These are phyloP conservation scores for Papiliotrema fonsecae DNA, from an alignment of 1,284 basidiomycete genomes.

Conservation along the genomic window DNA sequence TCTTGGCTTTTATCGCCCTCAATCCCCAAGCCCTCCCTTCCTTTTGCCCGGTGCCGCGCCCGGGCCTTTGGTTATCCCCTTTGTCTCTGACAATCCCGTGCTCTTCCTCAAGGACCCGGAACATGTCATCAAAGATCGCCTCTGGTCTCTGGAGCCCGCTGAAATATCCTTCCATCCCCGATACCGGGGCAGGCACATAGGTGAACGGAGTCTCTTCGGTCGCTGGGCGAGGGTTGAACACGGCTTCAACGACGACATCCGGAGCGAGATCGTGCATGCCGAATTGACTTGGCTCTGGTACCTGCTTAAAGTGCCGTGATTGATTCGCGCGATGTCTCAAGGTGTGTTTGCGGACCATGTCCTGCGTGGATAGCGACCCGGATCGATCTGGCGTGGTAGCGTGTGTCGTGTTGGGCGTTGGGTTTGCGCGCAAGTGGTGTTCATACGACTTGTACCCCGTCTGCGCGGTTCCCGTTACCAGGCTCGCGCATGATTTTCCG, in stretches of 20 bases:
- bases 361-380: background rate
- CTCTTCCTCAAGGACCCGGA: background rate
- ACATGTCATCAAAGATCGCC: background rate
- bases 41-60: background rate
- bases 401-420: too few species aligned
- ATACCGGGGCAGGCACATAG: slow-evolving; percentile 21
- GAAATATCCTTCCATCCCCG: too few species aligned
- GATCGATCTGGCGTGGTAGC: too few species aligned
- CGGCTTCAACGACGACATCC: slow-evolving; percentile 38
- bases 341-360: slow-evolving; percentile 2
- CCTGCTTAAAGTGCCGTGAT: slow-evolving; percentile 3
- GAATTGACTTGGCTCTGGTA: slow-evolving; percentile 5
- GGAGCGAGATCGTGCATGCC: slow-evolving; percentile 23
- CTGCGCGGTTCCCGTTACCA: slow-evolving; percentile 4
- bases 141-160: background rate
- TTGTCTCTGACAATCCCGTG: background rate
- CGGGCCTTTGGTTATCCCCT: too few species aligned
- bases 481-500: background rate
- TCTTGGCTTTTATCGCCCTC: background rate
- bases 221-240: slow-evolving; percentile 39
- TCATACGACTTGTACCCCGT: slow-evolving; percentile 3
- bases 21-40: slow-evolving; percentile 1
- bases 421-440: background rate
- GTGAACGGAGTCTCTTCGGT: slow-evolving; percentile 37
- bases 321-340: slow-evolving; percentile 5